phyloP scores from a whole-genome alignment of 352 stramenopile genomes.

The Pythium phragmitis region DNA sequence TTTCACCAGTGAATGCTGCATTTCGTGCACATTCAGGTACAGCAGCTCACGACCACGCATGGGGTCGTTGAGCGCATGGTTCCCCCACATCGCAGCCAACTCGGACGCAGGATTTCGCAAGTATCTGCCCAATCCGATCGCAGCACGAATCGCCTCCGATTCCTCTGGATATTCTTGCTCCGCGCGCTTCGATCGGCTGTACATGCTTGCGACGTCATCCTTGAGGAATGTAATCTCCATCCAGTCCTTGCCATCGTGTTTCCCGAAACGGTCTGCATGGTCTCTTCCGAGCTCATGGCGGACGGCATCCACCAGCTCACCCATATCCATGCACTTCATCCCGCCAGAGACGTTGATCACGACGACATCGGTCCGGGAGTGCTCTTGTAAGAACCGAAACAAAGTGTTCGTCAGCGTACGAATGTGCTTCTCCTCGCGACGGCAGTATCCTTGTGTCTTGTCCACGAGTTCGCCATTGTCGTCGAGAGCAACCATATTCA shows the following conservation, averaged over 20 bases:
- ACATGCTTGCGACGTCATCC: conserved; percentile 89
- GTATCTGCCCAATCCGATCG: conserved; percentile 77
- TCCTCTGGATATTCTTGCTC: conserved; percentile 86
- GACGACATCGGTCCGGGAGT: conserved; percentile 78
- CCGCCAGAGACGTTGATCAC: conserved; percentile 89
- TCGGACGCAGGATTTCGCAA: conserved; percentile 85
- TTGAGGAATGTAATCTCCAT: conserved; percentile 88
- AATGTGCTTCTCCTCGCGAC: conserved; percentile 69
- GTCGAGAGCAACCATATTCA: conserved; percentile 82
- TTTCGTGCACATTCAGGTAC: conserved; percentile 83
- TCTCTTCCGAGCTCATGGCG: conserved; percentile 71
- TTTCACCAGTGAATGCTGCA: conserved; percentile 87
- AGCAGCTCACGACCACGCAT: conserved; percentile 74
- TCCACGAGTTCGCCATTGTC: conserved; percentile 85
- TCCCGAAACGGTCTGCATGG: conserved; percentile 69
- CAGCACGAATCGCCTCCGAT: conserved; percentile 71
- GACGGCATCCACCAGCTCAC: conserved; percentile 81
- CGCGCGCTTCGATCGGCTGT: conserved; percentile 80
- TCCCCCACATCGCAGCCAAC: conserved; percentile 85
- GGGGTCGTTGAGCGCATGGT: conserved; percentile 76
- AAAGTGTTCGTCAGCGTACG: conserved; percentile 74
- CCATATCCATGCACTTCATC: conserved; percentile 90
- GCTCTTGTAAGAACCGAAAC: conserved; percentile 81
- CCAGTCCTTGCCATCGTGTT: conserved; percentile 77
- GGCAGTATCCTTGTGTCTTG: conserved; percentile 85